Evolutionary conservation across 176 grass and related monocot genomes (phyloP).

Genomic region (Metroxylon sagu): DNA sequence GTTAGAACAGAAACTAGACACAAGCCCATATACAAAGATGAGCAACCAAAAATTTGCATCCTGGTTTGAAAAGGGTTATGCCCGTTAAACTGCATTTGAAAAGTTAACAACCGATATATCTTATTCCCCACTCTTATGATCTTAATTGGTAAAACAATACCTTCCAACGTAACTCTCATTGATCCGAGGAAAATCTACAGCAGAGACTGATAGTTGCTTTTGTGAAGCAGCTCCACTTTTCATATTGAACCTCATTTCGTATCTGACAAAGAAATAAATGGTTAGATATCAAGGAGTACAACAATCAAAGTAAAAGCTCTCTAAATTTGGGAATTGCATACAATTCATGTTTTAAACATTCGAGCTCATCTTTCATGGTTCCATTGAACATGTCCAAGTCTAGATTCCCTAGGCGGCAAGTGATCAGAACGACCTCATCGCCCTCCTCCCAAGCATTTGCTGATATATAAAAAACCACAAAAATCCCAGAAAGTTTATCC

Average conservation of each 20-base stretch:
- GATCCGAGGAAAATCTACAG: constrained; percentile 89
- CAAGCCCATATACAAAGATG: too few species aligned
- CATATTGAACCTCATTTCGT: constrained; percentile 96
- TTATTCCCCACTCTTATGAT: too few species aligned
- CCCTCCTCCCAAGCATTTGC: constrained; percentile 97
- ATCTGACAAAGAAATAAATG: constrained; percentile 31
- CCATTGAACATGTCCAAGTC: constrained; percentile 79
- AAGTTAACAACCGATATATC: too few species aligned
- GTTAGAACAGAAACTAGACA: too few species aligned
- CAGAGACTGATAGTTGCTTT: constrained; percentile 70
- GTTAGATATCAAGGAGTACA: constrained; percentile 2
- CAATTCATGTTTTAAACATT: constrained; percentile 75
- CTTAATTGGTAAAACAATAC: constrained; percentile 21
- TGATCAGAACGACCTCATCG: constrained; percentile 75
- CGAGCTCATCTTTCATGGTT: constrained; percentile 42
- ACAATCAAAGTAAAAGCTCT: constrained; percentile 5
- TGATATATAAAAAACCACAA: constrained; percentile 21
- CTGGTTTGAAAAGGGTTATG: too few species aligned
- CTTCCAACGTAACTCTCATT: constrained; percentile 84
- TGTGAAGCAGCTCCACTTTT: constrained; percentile 72
- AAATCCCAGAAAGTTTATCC: not conserved
- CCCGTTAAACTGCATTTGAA: too few species aligned
- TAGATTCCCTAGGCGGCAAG: constrained; percentile 67
- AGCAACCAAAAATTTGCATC: too few species aligned
- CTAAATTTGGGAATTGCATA: constrained; percentile 16